Percentiles rank a stretch among this genome's conserved stretches.
These are phyloP conservation scores for Thalassia testudinum DNA, from an alignment of 116 monocot species.

Conservation along the genomic window DNA sequence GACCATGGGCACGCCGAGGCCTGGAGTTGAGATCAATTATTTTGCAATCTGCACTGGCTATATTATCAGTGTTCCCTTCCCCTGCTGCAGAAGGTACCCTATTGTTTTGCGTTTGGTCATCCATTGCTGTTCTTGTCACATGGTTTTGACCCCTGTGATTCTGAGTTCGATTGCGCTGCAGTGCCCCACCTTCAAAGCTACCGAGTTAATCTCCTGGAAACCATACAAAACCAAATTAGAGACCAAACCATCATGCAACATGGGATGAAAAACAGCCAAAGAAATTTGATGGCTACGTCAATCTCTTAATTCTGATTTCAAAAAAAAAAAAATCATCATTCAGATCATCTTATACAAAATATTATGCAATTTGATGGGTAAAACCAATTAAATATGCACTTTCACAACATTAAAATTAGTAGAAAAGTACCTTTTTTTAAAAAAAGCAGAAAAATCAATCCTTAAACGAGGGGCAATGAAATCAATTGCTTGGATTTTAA, in stretches of 20 bases:
- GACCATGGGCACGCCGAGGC: constrained; percentile 41
- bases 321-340: no score
- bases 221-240: constrained; percentile 16
- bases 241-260: background rate
- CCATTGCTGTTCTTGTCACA: constrained; percentile 7
- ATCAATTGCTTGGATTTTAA: no score
- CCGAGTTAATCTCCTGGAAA: constrained; percentile 64
- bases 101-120: constrained; percentile 23
- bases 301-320: no score
- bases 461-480: no score
- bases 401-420: no score
- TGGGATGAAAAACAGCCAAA: background rate
- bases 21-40: constrained; percentile 84
- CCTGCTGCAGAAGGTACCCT: constrained; percentile 9
- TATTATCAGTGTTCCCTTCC: constrained; percentile 16
- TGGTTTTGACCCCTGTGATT: constrained; percentile 26
- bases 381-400: no score
- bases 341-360: no score
- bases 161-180: constrained; percentile 25
- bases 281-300: constrained; percentile 28
- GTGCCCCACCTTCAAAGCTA: constrained; percentile 21
- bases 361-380: no score
- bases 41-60: constrained; percentile 22
- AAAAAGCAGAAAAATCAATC: no score
- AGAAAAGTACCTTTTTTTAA: no score